These are phyloP conservation scores for Monosporascus cannonballus DNA, from an alignment of 2,329 filamentous ascomycete genomes.

Conservation along the genomic window DNA sequence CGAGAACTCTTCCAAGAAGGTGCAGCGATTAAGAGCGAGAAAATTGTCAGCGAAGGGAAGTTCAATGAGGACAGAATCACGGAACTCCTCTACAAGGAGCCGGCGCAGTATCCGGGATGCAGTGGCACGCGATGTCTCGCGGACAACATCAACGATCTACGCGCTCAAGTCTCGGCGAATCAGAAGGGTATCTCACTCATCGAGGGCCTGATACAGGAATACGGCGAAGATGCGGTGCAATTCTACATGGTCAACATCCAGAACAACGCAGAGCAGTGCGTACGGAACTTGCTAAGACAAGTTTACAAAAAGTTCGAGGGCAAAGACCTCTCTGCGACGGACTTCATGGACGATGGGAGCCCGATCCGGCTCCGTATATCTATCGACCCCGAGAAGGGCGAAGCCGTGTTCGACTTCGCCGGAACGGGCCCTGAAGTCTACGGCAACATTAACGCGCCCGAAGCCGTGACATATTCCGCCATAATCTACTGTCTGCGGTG, in stretches of 20 bases:
- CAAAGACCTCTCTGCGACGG: conserved; percentile 59
- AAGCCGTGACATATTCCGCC: conserved; percentile 70
- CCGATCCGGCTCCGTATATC: conserved; percentile 65
- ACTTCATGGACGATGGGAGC: conserved; percentile 75
- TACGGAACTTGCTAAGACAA: conserved; percentile 61
- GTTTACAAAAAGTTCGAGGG: conserved; percentile 62
- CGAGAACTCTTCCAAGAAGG: conserved; percentile 53
- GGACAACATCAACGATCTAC: conserved; percentile 75
- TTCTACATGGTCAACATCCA: conserved; percentile 77
- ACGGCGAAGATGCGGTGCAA: conserved; percentile 65
- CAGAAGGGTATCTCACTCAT: conserved; percentile 74
- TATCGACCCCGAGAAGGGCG: conserved; percentile 65
- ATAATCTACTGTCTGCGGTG: conserved; percentile 76
- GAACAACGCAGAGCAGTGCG: conserved; percentile 64
- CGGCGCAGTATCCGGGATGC: conserved; percentile 64
- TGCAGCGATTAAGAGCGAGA: conserved; percentile 52
- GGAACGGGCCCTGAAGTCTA: conserved; percentile 72
- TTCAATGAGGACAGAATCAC: conserved; percentile 70
- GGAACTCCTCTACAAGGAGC: conserved; percentile 62
- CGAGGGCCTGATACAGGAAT: conserved; percentile 63
- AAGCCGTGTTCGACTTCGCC: conserved; percentile 68
- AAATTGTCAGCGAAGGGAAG: conserved; percentile 66
- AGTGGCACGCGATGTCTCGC: conserved; percentile 67
- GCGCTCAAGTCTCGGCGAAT: conserved; percentile 73
- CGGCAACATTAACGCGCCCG: conserved; percentile 68